Evolutionary conservation across 2,329 filamentous ascomycete genomes (phyloP).

Genomic region (Pseudopithomyces maydicus): DNA sequence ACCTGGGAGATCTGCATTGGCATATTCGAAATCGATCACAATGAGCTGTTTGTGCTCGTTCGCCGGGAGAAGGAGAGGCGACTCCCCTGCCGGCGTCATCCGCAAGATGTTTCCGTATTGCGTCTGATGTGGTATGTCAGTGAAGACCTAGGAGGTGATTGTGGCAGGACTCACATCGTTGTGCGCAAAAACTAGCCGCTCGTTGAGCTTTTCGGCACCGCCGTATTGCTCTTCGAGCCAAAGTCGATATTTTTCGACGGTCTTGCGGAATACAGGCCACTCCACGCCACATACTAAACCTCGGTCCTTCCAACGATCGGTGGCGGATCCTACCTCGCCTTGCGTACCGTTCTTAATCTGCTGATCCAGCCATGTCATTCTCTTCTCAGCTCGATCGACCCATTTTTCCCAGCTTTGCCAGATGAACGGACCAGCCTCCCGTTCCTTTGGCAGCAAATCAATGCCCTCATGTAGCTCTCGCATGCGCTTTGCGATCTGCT

Average conservation of each 20-base stretch:
- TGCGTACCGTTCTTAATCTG: slow-evolving; percentile 56
- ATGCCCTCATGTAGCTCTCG: slow-evolving; percentile 93
- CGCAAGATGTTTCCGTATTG: slow-evolving; percentile 98
- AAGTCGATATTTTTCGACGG: slow-evolving; percentile 76
- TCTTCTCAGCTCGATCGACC: slow-evolving; percentile 70
- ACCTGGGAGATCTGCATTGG: slow-evolving; percentile 83
- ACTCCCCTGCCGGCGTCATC: slow-evolving; percentile 70
- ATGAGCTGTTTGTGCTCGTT: slow-evolving; percentile 96
- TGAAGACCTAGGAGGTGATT: neutral
- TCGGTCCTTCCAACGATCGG: slow-evolving; percentile 67
- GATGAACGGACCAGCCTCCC: slow-evolving; percentile 77
- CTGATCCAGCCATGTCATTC: slow-evolving; percentile 63
- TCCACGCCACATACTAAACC: slow-evolving; percentile 83
- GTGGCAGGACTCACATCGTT: slow-evolving; percentile 75
- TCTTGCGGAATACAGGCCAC: slow-evolving; percentile 77
- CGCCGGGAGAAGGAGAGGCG: slow-evolving; percentile 82
- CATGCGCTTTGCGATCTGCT: slow-evolving; percentile 97
- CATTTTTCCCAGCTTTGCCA: slow-evolving; percentile 96
- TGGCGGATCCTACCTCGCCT: slow-evolving; percentile 43
- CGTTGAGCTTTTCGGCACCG: slow-evolving; percentile 67
- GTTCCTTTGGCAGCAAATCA: slow-evolving; percentile 79
- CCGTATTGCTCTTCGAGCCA: slow-evolving; percentile 77
- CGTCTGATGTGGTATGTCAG: slow-evolving; percentile 62
- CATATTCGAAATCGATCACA: slow-evolving; percentile 98
- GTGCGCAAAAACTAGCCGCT: slow-evolving; percentile 89